Conservation (phyloP, 768 basidiomycete genomes). For the Serpula lacrymans region DNA sequence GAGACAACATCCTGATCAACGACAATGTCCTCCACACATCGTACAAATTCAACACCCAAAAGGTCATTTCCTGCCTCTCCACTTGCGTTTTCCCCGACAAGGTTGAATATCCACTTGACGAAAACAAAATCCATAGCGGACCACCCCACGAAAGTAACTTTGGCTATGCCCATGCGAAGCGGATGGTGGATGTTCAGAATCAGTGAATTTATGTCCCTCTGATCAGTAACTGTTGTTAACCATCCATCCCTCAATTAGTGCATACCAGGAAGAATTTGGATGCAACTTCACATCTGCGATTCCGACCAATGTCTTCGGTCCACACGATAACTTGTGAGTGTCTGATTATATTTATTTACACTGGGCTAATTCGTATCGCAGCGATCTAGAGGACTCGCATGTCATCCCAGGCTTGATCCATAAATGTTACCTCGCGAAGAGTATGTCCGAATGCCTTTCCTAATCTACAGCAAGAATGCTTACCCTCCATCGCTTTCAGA, state of each 20-base stretch:
- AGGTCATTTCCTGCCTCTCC: conserved; percentile 92
- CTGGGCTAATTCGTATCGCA: conserved; percentile 26
- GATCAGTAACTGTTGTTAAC: too few species aligned
- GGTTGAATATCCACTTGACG: conserved; percentile 89
- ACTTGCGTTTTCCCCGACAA: conserved; percentile 98
- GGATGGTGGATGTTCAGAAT: conserved; percentile 94
- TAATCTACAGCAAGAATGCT: neutral
- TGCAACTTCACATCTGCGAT: conserved; percentile 96
- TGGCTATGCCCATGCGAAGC: conserved; percentile 94
- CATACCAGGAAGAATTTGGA: conserved; percentile 94
- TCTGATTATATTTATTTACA: neutral
- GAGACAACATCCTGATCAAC: conserved; percentile 94
- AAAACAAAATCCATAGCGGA: conserved; percentile 88
- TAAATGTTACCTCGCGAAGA: conserved; percentile 89
- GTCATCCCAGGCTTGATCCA: conserved; percentile 95
- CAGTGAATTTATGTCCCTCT: conserved; percentile 50
- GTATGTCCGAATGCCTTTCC: conserved; percentile 41
- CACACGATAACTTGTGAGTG: conserved; percentile 85
- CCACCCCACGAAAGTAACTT: conserved; percentile 95
- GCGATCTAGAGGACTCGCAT: conserved; percentile 86
- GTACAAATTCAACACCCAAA: conserved; percentile 59
- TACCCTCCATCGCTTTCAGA: conserved; percentile 42
- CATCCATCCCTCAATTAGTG: conserved; percentile 41
- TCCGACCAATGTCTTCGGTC: conserved; percentile 96
- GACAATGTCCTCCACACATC: conserved; percentile 85